Base-by-base conservation (phyloP, 1,284 basidiomycete species). In the Earliella scabrosa region DNA sequence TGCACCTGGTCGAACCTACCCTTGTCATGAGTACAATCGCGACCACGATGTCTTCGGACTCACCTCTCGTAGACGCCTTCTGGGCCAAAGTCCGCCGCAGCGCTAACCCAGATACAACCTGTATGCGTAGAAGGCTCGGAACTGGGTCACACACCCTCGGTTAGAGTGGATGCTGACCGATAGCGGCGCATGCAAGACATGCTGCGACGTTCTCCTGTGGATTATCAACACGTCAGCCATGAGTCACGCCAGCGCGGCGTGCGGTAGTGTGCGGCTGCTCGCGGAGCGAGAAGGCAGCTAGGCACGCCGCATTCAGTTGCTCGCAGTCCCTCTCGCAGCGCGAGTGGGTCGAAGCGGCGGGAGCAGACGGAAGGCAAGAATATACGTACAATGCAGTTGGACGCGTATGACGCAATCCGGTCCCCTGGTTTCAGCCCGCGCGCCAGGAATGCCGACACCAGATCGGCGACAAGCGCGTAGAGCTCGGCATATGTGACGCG, bases 51-150 rank as follows among this genome's bases (percentile, higher is more conserved):
- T 21, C n/a, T n/a, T 4, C 9, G 31, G 50, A 67, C 73, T 63
- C 65, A 84, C 81, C 93, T 81, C 74, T 95, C 93, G 45, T 92
- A 77, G 1, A 93, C 90, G 6, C 92, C 93, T 61, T 88, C 83
- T 16, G 90, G 80, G 13, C 90, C 93, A 75, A 95, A 95, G 71
- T 96, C 93, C 10, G 92, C 86, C 4, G 93, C 91, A n/a, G 90
- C 91, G 60, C 87, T 89, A 47, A 90, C 87, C 90, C 90, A 93
- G 20, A 92, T 87, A n/a, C 80, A 85, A 45, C 85, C 74, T 76
- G 50, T 24, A 32, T 13, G 26, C 29, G 29, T 3, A 27, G 5
- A 6, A 14, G 7, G n/a, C 32, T 31, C 26, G 39, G 35, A 4
- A 24, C 31, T 29, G 11, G 21, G 29, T 20, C 16, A 14, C 18